Conservation (phyloP, 1,284 basidiomycete genomes). For the Moniliella sp. region DNA sequence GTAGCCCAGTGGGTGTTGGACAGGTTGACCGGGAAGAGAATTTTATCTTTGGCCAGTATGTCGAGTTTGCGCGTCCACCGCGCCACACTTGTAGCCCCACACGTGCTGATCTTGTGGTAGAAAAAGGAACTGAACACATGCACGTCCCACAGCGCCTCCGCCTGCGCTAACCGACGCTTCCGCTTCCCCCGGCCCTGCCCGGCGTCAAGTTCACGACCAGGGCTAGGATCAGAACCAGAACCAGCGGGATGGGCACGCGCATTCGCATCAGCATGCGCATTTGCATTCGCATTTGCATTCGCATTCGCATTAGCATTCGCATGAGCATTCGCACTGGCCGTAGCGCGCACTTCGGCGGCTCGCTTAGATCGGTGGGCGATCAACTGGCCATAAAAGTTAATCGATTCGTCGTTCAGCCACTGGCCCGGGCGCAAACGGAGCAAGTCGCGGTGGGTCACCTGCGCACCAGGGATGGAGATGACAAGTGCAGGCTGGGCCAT, state of each 20-base stretch:
- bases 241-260: too few relatives aligned
- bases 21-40: conserved; percentile 77
- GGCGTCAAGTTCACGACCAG: too few relatives aligned
- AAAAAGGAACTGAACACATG: conserved; percentile 82
- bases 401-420: conserved; percentile 92
- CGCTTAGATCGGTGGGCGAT: conserved; percentile 47
- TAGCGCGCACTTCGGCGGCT: conserved; percentile 18
- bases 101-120: conserved; percentile 51
- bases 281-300: too few relatives aligned
- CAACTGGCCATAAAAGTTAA: conserved; percentile 81
- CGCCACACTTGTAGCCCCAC: conserved; percentile 56
- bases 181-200: too few relatives aligned
- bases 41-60: conserved; percentile 65
- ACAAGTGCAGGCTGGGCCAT: conserved; percentile 14
- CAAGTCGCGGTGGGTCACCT: conserved; percentile 52
- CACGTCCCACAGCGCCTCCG: conserved; percentile 39
- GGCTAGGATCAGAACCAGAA: too few relatives aligned
- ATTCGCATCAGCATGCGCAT: too few relatives aligned
- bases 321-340: too few relatives aligned
- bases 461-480: conserved; percentile 28
- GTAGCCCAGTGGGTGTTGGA: conserved; percentile 79
- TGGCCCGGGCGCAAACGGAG: conserved; percentile 46
- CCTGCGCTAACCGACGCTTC: conserved; percentile 5
- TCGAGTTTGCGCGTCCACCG: conserved; percentile 94
- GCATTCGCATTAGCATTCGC: too few relatives aligned